Evolutionary conservation across 163 green algal genomes (phyloP), one percentile per base, ranked within the genome.

Genomic region (Smithsoniella earleae): DNA sequence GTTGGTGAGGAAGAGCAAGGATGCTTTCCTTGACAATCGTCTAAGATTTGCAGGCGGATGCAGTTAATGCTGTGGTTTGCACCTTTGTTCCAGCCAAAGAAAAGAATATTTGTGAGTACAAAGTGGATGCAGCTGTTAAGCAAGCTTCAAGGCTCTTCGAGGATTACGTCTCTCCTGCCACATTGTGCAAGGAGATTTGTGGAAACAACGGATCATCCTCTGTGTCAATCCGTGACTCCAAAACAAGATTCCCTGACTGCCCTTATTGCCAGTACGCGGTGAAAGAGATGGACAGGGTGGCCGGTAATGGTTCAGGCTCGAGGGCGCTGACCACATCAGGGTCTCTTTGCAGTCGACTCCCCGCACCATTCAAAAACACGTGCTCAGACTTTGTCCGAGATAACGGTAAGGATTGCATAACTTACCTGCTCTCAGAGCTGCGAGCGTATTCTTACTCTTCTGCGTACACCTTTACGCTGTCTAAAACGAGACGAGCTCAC

Each of bases 111-210:
- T 64, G 49, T 27, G 49, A 64, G 16, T 10, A 27, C 8, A 25
- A 27, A 13, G 13, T 64, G 25, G 25, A 13, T 6, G 49, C 49
- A 36, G 49, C 8, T 27, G 33, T 64, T 27, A 25, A 27, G 13
- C 49, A 64, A 25, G 8, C 13, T 27, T 25, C 33, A 10, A 27
- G 33, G 49, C 8, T 13, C 6, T 64, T 64, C 13, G 49, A 64
- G 33, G 49, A 64, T 27, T 36, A 64, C 6, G 49, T 64, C 25
- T 64, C 49, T 64, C 49, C 49, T 1, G 31, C 49, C 49, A 64
- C 8, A 6, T 36, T 64, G 8, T 64, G 49, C 13, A 25, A 13
- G 6, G 25, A 25, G 16, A 25, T 64, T 25, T 64, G 49, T 27
- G 13, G 49, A 25, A 18, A 16, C 16, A 18, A 64, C 13, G 49